These are phyloP conservation scores for Pythium inflatum DNA, from an alignment of 352 stramenopile genomes.

Conservation along the genomic window DNA sequence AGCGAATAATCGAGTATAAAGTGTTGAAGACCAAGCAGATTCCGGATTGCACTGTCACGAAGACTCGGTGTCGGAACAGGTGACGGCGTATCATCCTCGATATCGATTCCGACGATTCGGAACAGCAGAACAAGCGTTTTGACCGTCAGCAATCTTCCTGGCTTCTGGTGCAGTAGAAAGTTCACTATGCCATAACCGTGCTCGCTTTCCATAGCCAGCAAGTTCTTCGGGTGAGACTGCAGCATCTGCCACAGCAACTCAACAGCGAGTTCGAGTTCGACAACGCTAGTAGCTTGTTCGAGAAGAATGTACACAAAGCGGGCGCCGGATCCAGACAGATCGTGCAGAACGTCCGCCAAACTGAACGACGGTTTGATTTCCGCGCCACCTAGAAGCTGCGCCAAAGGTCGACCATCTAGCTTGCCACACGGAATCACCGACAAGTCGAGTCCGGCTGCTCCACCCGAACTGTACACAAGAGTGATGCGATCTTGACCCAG, in stretches of 20 bases:
- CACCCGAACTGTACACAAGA: constrained; percentile 53
- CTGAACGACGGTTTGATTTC: constrained; percentile 30
- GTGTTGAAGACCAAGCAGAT: constrained; percentile 68
- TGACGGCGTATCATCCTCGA: constrained; percentile 26
- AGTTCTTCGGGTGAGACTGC: constrained; percentile 43
- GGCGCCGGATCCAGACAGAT: constrained; percentile 51
- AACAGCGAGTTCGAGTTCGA: constrained; percentile 55
- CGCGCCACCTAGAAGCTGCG: constrained; percentile 60
- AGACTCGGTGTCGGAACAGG: background rate
- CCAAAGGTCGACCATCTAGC: constrained; percentile 57
- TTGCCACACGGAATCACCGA: constrained; percentile 53
- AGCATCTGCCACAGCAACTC: constrained; percentile 46
- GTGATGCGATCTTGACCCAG: constrained; percentile 55
- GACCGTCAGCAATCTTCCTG: constrained; percentile 37
- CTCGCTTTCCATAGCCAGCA: constrained; percentile 69
- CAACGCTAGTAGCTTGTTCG: constrained; percentile 41
- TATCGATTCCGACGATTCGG: constrained; percentile 58
- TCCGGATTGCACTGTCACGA: constrained; percentile 55
- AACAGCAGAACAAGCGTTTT: constrained; percentile 50
- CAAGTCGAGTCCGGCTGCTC: constrained; percentile 41
- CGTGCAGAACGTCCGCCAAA: constrained; percentile 47
- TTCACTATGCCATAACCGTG: constrained; percentile 77
- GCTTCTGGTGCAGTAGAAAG: constrained; percentile 65
- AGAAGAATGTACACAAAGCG: constrained; percentile 62
- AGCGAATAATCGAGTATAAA: constrained; percentile 77